Evolutionary conservation across 805 yeast genomes (phyloP).

Genomic region (Suhomyces pyralidae): DNA sequence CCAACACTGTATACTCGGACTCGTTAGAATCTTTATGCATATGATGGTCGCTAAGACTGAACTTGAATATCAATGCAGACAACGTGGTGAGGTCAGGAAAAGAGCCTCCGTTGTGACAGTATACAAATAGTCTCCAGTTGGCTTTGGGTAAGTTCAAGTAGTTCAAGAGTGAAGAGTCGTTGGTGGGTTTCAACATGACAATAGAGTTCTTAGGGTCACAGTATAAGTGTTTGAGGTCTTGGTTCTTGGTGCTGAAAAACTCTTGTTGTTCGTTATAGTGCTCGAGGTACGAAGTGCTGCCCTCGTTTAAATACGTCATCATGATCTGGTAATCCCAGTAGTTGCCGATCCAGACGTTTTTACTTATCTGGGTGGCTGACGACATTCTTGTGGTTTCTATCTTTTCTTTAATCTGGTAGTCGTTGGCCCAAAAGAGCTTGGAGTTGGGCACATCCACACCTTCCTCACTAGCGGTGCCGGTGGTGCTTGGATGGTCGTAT

Average conservation of each 20-base stretch:
- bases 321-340: conserved; percentile 61
- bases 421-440: conserved; percentile 53
- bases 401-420: conserved; percentile 68
- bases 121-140: conserved; percentile 53
- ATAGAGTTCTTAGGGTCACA: conserved; percentile 53
- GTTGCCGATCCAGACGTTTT: conserved; percentile 79
- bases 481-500: conserved; percentile 4
- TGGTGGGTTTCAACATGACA: conserved; percentile 17
- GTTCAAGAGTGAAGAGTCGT: conserved; percentile 8
- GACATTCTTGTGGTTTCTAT: conserved; percentile 85
- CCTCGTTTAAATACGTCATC: conserved; percentile 13
- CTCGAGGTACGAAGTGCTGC: conserved; percentile 10
- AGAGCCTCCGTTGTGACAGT: conserved; percentile 57
- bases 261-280: conserved; percentile 3
- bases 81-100: conserved; percentile 49
- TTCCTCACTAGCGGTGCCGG: neutral
- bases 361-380: conserved; percentile 58
- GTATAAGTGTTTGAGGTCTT: conserved; percentile 26
- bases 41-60: conserved; percentile 23
- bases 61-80: conserved; percentile 31
- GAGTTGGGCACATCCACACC: conserved; percentile 2
- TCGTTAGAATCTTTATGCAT: conserved; percentile 16
- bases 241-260: conserved; percentile 1
- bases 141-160: conserved; percentile 46
- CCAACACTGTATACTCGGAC: conserved; percentile 31